Evolutionary conservation across 805 yeast genomes (phyloP), one percentile per base, ranked within the genome.

Genomic region (Monosporozyma solicola): DNA sequence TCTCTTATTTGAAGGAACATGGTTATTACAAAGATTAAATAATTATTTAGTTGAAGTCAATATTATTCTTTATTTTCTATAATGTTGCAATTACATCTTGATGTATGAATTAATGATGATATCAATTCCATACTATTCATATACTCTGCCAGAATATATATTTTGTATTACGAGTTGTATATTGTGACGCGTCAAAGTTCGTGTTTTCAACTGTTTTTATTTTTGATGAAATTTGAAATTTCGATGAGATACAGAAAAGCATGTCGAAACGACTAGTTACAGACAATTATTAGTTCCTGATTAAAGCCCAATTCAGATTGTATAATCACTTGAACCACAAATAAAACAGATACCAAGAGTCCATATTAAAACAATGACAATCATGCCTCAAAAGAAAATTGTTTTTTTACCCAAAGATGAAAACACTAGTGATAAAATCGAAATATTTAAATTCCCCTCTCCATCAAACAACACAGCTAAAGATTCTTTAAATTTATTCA

Each of bases 1-100:
- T 68, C 43, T 64, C 71, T 37, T 83, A 85, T 82, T 74, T 83
- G 63, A 57, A 65, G 45, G 66, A 67, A n/a, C 44, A 53, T 25
- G 55, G 51, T 22, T 52, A 41, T 41, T 41, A 41, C 27, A 43
- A 43, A 31, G 46, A 43, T 43, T 24, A 43, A 43, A n/a, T 13
- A 11, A 24, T 15, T 13, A 35, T 13, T 43, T 43, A 5, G 25
- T 24, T 15, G 11, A 43, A 41, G 15, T 41, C 22, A 20, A 10
- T 41, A 22, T 41, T 39, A 20, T 39, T n/a, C 24, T 16, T 39
- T 16, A 4, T 39, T 8, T 41, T 20, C 27, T 16, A 41, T 35
- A 35, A 27, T 1, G 29, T 27, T 27, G 7, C 7, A 6, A n/a
- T 35, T 35, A n/a, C 10, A 5, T 35, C 11, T 13, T 35, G 6